phyloP scores from a whole-genome alignment of 148 eudicot species.

The Polygonum aviculare region DNA sequence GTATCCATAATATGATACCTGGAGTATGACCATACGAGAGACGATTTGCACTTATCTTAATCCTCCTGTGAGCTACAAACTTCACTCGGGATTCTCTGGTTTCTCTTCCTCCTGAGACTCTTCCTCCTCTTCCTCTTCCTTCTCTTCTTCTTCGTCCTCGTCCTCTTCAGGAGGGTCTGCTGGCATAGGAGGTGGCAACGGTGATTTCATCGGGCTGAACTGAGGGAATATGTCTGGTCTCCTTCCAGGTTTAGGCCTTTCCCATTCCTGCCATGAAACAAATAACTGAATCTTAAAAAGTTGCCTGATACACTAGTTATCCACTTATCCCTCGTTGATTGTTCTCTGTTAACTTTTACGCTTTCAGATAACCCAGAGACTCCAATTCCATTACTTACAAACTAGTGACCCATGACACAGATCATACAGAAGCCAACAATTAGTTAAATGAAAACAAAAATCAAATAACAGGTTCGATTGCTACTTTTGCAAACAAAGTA shows the following conservation, averaged over 20 bases:
- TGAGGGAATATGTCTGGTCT: constrained; percentile 84
- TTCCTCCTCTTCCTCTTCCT: constrained; percentile 40
- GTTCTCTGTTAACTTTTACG: neutral
- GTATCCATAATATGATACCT: neutral
- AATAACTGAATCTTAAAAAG: neutral
- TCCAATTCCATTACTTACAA: neutral
- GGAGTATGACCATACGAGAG: neutral
- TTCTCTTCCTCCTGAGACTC: constrained; percentile 34
- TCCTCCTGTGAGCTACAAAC: neutral
- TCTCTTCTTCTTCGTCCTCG: constrained; percentile 64
- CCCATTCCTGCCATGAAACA: constrained; percentile 62
- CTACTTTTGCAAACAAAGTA: neutral
- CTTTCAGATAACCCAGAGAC: neutral
- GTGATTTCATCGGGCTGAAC: constrained; percentile 95
- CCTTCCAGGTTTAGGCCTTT: constrained; percentile 69
- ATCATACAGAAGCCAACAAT: neutral
- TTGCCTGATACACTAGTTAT: neutral
- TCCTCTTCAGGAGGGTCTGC: constrained; percentile 77
- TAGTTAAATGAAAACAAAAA: neutral
- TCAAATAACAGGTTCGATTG: neutral
- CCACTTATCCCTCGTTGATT: neutral
- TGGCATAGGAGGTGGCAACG: constrained; percentile 87
- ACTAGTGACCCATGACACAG: neutral
- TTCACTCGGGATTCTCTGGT: neutral
- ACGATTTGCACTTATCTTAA: neutral